These are phyloP conservation scores for Sporothrix pseudoabietina DNA, from an alignment of 2,329 filamentous ascomycete genomes.

Conservation along the genomic window DNA sequence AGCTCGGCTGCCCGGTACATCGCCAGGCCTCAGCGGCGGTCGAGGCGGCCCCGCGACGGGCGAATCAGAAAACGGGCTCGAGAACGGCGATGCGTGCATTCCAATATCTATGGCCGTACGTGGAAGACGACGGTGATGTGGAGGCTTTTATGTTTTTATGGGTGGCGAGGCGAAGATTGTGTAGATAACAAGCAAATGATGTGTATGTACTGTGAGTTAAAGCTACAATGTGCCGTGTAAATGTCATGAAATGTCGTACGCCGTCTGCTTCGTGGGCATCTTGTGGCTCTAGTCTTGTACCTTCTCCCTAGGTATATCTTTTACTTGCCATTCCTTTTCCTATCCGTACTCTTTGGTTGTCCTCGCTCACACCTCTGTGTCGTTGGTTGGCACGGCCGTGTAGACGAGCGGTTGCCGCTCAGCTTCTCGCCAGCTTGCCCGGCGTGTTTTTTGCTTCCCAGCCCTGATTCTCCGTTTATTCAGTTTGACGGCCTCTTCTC, in stretches of 20 bases:
- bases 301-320: not conserved
- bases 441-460: not conserved
- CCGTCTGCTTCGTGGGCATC: not conserved
- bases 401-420: slow-evolving; percentile 15
- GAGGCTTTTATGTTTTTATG: no score
- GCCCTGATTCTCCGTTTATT: not conserved
- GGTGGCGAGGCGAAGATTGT: no score
- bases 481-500: not conserved
- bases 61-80: no score
- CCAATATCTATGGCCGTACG: no score
- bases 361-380: not conserved
- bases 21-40: no score
- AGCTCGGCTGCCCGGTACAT: no score
- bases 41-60: no score
- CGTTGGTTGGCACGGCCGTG: not conserved
- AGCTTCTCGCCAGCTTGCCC: not conserved
- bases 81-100: no score
- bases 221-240: not conserved
- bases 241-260: not conserved
- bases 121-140: no score
- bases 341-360: not conserved
- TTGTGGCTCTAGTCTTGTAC: not conserved
- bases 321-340: not conserved
- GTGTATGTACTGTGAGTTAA: no score
- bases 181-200: no score